A percentile compares a stretch with the other conserved stretches of the same genome.
These are phyloP conservation scores for Pezicula neosporulosa DNA, from an alignment of 2,329 filamentous ascomycete species.

Conservation along the genomic window DNA sequence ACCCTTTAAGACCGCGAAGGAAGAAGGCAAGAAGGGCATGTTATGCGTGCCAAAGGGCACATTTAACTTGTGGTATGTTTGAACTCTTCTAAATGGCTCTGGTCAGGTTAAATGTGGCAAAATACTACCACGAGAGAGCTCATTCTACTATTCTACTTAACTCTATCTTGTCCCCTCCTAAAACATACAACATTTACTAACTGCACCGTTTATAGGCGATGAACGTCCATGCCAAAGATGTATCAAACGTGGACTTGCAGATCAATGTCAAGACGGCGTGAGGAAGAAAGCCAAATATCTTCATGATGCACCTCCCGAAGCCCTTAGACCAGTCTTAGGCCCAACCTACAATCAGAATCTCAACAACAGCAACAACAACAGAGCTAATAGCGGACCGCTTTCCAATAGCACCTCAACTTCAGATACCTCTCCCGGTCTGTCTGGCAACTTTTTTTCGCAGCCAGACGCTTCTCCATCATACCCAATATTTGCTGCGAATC, in stretches of 20 bases:
- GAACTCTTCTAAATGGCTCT: conserved; percentile 15
- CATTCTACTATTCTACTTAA: no score
- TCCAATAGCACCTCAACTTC: conserved; percentile 21
- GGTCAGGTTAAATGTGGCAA: background rate
- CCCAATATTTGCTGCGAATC: conserved; percentile 40
- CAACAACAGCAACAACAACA: conserved; percentile 45
- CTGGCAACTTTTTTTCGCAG: conserved; percentile 26
- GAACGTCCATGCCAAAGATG: conserved; percentile 92
- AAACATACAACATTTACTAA: conserved; percentile 14
- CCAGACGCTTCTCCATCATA: conserved; percentile 26
- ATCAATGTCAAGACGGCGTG: conserved; percentile 91
- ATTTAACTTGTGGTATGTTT: conserved; percentile 94
- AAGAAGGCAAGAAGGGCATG: conserved; percentile 97
- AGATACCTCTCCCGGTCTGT: conserved; percentile 23
- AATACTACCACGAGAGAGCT: background rate
- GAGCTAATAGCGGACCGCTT: conserved; percentile 11
- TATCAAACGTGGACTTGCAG: conserved; percentile 87
- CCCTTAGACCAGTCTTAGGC: conserved; percentile 79
- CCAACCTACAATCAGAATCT: conserved; percentile 58
- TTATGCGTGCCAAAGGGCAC: conserved; percentile 93
- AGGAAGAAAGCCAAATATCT: conserved; percentile 99
- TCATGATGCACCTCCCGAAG: conserved; percentile 89
- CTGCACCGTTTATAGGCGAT: conserved; percentile 60
- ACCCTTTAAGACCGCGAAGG: conserved; percentile 80
- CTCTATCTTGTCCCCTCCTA: no score